Percentiles rank a stretch among this genome's conserved stretches.
phyloP scores from a whole-genome alignment of 257 asterid species.

The Coffea canephora region DNA sequence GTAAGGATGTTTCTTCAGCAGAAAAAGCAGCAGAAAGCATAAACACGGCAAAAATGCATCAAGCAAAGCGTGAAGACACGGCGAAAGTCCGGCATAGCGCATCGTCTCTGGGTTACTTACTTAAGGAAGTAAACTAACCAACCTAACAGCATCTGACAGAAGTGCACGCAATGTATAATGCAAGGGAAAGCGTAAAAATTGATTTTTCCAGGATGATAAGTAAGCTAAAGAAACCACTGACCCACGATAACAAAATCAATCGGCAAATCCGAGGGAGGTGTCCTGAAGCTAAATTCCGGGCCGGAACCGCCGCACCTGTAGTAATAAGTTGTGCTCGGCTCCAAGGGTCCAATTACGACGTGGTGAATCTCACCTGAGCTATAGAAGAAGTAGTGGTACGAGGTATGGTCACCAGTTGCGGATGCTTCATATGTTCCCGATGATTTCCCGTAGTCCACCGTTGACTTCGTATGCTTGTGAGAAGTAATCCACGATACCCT shows the following conservation, averaged over 20 bases:
- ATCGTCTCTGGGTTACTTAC: background rate
- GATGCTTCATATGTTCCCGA: constrained; percentile 42
- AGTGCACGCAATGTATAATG: constrained; percentile 32
- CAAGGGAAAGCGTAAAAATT: background rate
- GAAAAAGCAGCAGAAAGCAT: background rate
- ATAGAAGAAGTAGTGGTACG: constrained; percentile 59
- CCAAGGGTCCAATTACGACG: constrained; percentile 71
- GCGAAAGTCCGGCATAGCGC: background rate
- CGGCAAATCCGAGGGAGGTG: constrained; percentile 73
- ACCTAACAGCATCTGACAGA: background rate
- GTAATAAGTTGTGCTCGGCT: constrained; percentile 56
- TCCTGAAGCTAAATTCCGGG: constrained; percentile 63
- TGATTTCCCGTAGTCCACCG: constrained; percentile 57
- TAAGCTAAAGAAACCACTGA: constrained; percentile 31
- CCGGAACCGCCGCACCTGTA: constrained; percentile 69
- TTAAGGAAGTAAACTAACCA: constrained; percentile 1
- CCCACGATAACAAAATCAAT: constrained; percentile 71
- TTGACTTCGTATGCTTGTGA: constrained; percentile 37
- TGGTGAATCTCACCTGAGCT: constrained; percentile 71
- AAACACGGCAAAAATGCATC: constrained; percentile 3
- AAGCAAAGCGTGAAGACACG: constrained; percentile 16
- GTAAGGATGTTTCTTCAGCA: background rate
- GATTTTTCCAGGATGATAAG: background rate
- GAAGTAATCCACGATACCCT: constrained; percentile 74
- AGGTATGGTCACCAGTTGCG: constrained; percentile 47